Evolutionary conservation across 2,329 filamentous ascomycete species (phyloP).

Genomic region (Colletotrichum acutatum): DNA sequence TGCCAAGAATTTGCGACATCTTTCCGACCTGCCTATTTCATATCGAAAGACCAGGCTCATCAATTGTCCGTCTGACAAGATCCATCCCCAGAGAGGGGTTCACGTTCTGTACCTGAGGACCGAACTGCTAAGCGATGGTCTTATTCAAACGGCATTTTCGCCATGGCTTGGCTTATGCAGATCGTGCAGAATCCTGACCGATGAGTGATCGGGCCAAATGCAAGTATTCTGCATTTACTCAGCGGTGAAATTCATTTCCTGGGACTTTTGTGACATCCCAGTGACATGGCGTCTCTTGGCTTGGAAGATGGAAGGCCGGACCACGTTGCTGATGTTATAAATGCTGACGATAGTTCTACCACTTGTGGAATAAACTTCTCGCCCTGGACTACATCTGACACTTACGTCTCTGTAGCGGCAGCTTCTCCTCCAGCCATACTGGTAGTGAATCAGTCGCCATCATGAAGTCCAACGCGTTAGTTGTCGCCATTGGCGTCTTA

Average conservation of each 20-base stretch:
- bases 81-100: background rate
- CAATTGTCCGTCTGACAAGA: background rate
- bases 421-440: background rate
- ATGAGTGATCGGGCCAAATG: background rate
- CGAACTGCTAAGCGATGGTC: background rate
- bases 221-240: background rate
- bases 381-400: background rate
- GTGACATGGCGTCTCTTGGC: background rate
- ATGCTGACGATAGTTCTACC: background rate
- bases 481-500: conserved; percentile 4
- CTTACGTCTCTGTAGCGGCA: too few species aligned
- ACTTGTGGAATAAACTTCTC: background rate
- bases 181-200: background rate
- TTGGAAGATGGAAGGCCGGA: background rate
- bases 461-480: conserved; percentile 13
- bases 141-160: conserved; percentile 27
- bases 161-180: conserved; percentile 24
- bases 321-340: background rate
- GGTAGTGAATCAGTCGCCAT: background rate
- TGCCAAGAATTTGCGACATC: conserved; percentile 25
- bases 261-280: conserved; percentile 6
- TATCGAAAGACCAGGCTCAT: background rate
- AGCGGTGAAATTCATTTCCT: background rate
- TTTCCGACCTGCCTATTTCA: conserved; percentile 21
- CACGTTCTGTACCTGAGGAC: background rate